Conservation (phyloP, 306 rosid genomes). For the Lithocarpus polystachyus region DNA sequence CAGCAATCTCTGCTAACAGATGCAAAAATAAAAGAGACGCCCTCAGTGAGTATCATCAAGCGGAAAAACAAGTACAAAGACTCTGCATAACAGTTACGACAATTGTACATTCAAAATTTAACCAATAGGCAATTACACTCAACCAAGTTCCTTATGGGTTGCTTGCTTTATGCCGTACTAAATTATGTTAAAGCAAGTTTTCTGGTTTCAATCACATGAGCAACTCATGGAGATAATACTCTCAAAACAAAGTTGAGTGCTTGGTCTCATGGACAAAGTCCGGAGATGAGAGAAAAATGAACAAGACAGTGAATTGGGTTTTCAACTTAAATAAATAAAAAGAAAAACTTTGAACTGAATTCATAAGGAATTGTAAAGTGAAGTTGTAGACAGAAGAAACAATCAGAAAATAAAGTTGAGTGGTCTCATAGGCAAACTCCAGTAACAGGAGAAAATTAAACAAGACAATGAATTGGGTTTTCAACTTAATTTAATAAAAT, state of each 20-base stretch:
- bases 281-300: too few species aligned
- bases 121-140: neutral
- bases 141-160: neutral
- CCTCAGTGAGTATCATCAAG: neutral
- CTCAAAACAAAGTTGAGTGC: neutral
- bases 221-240: neutral
- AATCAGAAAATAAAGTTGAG: too few species aligned
- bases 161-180: neutral
- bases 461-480: neutral
- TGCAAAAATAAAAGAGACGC: neutral
- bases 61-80: neutral
- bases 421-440: neutral
- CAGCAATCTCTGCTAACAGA: constrained; percentile 58
- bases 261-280: neutral
- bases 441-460: neutral
- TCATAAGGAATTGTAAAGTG: too few species aligned
- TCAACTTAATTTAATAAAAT: neutral
- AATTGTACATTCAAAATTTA: neutral
- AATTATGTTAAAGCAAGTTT: neutral
- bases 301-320: too few species aligned
- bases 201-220: neutral
- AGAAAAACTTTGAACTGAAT: too few species aligned
- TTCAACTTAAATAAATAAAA: too few species aligned
- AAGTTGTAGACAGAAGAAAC: too few species aligned
- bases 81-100: neutral